phyloP scores from a whole-genome alignment of 2,329 filamentous ascomycete genomes.

The Hortaea sp. region DNA sequence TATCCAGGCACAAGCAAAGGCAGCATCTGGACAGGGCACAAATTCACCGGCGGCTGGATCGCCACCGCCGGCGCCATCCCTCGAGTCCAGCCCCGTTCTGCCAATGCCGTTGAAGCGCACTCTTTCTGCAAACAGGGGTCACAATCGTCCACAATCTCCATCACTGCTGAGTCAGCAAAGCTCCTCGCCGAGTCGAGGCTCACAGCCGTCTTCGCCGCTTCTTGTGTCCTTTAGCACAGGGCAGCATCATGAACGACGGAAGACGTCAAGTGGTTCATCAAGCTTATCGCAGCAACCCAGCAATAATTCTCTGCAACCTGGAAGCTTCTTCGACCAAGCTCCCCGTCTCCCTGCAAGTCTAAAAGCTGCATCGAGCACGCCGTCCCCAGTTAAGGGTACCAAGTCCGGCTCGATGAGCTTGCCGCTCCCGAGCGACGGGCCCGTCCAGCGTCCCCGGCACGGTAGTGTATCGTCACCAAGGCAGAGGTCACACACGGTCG shows the following conservation, averaged over 20 bases:
- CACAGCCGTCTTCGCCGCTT: slow-evolving; percentile 78
- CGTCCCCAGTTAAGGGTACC: slow-evolving; percentile 43
- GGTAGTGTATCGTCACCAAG: slow-evolving; percentile 40
- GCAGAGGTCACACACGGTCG: slow-evolving; percentile 83
- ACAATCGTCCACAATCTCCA: slow-evolving; percentile 74
- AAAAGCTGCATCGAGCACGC: slow-evolving; percentile 41
- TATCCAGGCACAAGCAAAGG: slow-evolving; percentile 56
- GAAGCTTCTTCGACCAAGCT: slow-evolving; percentile 57
- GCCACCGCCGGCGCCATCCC: slow-evolving; percentile 51
- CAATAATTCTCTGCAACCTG: slow-evolving; percentile 56
- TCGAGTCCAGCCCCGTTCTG: slow-evolving; percentile 79
- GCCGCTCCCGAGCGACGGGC: slow-evolving; percentile 19
- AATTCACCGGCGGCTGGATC: slow-evolving; percentile 35
- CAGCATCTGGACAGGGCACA: slow-evolving; percentile 29
- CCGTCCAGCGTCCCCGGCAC: slow-evolving; percentile 7
- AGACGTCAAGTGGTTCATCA: slow-evolving; percentile 84
- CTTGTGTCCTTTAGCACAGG: slow-evolving; percentile 92
- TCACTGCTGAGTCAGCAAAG: slow-evolving; percentile 69
- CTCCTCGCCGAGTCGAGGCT: slow-evolving; percentile 78
- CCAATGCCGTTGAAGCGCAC: slow-evolving; percentile 72
- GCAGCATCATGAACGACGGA: slow-evolving; percentile 71
- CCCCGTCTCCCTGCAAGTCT: slow-evolving; percentile 48
- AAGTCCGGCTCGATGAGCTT: slow-evolving; percentile 39
- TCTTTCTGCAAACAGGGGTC: slow-evolving; percentile 69
- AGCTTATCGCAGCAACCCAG: slow-evolving; percentile 70